phyloP scores from a whole-genome alignment of 2,329 filamentous ascomycete genomes.

The Neonectria punicea region DNA sequence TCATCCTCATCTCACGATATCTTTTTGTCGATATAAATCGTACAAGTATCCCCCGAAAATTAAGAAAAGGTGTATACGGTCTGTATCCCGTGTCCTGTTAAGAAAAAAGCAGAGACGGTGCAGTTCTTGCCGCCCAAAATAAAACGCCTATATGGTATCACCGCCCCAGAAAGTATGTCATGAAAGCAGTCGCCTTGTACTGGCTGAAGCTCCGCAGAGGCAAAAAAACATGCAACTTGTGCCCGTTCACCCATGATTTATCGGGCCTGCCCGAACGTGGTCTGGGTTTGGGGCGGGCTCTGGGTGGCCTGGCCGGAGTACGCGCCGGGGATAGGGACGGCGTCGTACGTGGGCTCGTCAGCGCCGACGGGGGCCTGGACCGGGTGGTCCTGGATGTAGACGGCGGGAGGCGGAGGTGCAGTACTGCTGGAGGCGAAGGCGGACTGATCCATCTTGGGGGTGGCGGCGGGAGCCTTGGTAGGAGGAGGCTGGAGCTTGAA shows the following conservation, averaged over 20 bases:
- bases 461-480: conserved; percentile 79
- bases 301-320: conserved; percentile 71
- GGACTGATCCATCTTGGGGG: conserved; percentile 73
- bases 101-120: conserved; percentile 1
- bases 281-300: conserved; percentile 60
- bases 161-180: conserved; percentile 11
- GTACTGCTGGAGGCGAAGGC: conserved; percentile 66
- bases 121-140: conserved; percentile 23
- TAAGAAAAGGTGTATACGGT: conserved; percentile 25
- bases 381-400: conserved; percentile 64
- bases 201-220: conserved; percentile 23
- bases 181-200: conserved; percentile 18
- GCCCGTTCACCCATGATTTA: conserved; percentile 30
- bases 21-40: conserved; percentile 14
- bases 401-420: conserved; percentile 46
- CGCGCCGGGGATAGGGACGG: conserved; percentile 88
- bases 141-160: conserved; percentile 27
- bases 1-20: conserved; percentile 15
- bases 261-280: conserved; percentile 53
- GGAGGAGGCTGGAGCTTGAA: conserved; percentile 92
- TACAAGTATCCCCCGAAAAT: conserved; percentile 9
- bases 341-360: conserved; percentile 84
- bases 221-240: conserved; percentile 21
- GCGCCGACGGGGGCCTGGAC: conserved; percentile 72
- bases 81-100: conserved; percentile 7